Percentiles rank a stretch among this genome's conserved stretches.
phyloP scores from a whole-genome alignment of 257 asterid genomes.

The Striga asiatica region DNA sequence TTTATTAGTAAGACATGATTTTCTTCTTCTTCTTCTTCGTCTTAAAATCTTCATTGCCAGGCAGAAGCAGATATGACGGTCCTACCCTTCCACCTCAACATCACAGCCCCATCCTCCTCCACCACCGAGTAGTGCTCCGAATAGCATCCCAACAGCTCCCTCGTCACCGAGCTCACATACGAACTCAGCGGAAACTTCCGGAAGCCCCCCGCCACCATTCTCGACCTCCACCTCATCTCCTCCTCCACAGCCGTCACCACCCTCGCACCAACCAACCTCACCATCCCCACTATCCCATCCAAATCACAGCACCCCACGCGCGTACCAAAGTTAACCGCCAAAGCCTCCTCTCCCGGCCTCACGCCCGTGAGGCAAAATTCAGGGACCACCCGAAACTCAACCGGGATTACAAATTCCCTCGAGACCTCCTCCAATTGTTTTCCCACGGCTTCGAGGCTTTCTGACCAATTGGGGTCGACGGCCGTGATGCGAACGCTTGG shows the following conservation, averaged over 20 bases:
- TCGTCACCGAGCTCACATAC: constrained; percentile 69
- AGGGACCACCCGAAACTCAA: constrained; percentile 77
- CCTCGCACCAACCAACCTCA: constrained; percentile 53
- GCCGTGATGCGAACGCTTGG: constrained; percentile 86
- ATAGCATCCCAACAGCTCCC: constrained; percentile 49
- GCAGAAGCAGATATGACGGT: constrained; percentile 82
- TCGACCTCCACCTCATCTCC: constrained; percentile 79
- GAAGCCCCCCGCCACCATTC: constrained; percentile 84
- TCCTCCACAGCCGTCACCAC: constrained; percentile 85
- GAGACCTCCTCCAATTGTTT: constrained; percentile 45
- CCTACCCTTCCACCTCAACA: constrained; percentile 84
- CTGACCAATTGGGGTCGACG: too few relatives aligned
- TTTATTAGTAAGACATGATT: too few relatives aligned
- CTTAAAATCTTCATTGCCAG: constrained; percentile 55
- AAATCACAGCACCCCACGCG: too few relatives aligned
- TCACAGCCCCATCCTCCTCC: constrained; percentile 75
- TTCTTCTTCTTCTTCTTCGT: too few relatives aligned
- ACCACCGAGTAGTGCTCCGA: constrained; percentile 65
- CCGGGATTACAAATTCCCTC: constrained; percentile 47
- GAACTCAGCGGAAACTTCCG: constrained; percentile 52
- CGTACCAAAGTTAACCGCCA: constrained; percentile 75
- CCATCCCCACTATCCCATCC: constrained; percentile 69
- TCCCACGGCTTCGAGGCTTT: constrained; percentile 29
- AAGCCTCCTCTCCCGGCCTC: constrained; percentile 69
- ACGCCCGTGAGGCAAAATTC: constrained; percentile 58